Evolutionary conservation across 176 grass and related monocot species (phyloP), one percentile per base, ranked within the genome.

Genomic region (Puccinellia tenuiflora): DNA sequence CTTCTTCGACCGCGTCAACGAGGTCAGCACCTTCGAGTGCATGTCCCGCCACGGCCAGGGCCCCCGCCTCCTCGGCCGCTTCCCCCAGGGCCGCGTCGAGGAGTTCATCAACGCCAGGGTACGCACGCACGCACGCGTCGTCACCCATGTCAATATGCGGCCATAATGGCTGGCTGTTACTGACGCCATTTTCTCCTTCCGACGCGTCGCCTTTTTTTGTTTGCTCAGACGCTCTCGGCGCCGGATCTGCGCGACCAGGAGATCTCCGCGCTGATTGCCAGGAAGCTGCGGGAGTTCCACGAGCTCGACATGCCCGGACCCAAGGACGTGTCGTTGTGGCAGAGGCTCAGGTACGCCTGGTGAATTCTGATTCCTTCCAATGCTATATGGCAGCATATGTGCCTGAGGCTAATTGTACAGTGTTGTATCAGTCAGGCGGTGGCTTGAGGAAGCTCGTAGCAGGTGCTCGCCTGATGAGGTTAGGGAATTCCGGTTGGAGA

Each of bases 81-180:
- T 98, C 50, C 60, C 79, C 29, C 91, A 73, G 54, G 96, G 96
- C 43, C 89, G 92, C 35, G 68, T 98, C 47, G 96, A 98, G 71
- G 96, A 98, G 76, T 98, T 98, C 85, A 98, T 98, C 85, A 82
- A 95, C 59, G 92, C 96, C 39, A 91, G 96, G 85, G 96, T 98
- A 93, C 30, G 84, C 25, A 0, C 20, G 18, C 11, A 20, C 25
- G n/a, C n/a, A n/a, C n/a, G n/a, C 68, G 24, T 13, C 57, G 6
- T 77, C 47, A 12, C 51, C 20, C 48, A 14, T 76, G 5, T 14
- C 69, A 73, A 30, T n/a, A n/a, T 14, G 18, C 3, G 5, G 81
- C 34, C n/a, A n/a, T n/a, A 35, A 48, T 61, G 53, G 20, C 67
- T 72, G 40, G 43, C 10, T 67, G 57, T 7, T 14, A 11, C 25